Conservation (phyloP, 2,329 filamentous ascomycete species). For the Falciphora oryzae region DNA sequence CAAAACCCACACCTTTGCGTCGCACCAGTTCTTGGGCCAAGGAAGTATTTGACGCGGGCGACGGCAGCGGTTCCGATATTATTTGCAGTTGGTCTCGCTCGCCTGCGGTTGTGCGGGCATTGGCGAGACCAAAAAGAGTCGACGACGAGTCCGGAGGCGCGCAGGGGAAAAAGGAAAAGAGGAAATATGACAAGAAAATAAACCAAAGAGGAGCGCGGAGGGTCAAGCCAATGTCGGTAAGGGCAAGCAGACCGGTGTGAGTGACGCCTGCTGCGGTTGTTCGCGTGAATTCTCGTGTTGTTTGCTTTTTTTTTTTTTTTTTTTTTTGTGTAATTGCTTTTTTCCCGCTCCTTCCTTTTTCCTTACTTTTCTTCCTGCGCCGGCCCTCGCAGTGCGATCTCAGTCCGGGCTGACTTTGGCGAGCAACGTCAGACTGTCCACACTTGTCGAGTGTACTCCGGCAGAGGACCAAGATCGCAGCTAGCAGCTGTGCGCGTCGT, state of each 20-base stretch:
- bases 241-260: not conserved
- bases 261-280: not conserved
- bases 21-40: slow-evolving; percentile 2
- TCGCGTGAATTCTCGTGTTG: not conserved
- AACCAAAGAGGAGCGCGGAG: not conserved
- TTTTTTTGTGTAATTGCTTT: slow-evolving; percentile 1
- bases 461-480: not conserved
- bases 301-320: not conserved
- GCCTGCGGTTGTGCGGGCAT: not conserved
- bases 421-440: not conserved
- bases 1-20: not conserved
- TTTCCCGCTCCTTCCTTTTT: slow-evolving; percentile 1
- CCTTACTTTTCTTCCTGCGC: slow-evolving; percentile 1
- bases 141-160: not conserved
- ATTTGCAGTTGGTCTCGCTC: slow-evolving; percentile 4
- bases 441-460: not conserved
- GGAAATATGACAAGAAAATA: not conserved
- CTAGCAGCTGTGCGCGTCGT: not conserved
- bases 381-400: not conserved
- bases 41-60: not conserved
- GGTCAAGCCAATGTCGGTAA: not conserved
- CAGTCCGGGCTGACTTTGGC: not conserved
- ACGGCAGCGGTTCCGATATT: slow-evolving; percentile 3
- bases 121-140: not conserved
- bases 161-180: not conserved